A percentile compares a stretch with the other conserved stretches of the same genome.
These are phyloP conservation scores for Fusarium tuaranense DNA, from an alignment of 2,329 filamentous ascomycete species.

Conservation along the genomic window DNA sequence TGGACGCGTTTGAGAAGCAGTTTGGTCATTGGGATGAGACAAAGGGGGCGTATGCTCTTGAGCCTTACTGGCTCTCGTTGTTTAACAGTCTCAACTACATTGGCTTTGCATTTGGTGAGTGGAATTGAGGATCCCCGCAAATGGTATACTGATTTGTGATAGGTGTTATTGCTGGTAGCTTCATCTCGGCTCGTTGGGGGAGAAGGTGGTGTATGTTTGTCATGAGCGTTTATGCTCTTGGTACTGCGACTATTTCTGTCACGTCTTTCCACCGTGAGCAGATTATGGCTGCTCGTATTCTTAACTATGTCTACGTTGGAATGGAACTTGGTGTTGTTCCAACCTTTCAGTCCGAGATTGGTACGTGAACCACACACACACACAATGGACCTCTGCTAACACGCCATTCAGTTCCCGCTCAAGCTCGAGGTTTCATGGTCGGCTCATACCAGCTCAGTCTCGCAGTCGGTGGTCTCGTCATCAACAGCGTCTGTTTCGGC, in stretches of 20 bases:
- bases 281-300: slow-evolving; percentile 38
- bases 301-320: slow-evolving; percentile 41
- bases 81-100: slow-evolving; percentile 53
- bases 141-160: background rate
- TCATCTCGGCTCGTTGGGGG: slow-evolving; percentile 40
- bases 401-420: slow-evolving; percentile 37
- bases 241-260: slow-evolving; percentile 34
- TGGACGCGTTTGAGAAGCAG: slow-evolving; percentile 49
- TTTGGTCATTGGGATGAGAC: slow-evolving; percentile 47
- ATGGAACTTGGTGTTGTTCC: slow-evolving; percentile 48
- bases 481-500: slow-evolving; percentile 39
- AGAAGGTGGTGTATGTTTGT: slow-evolving; percentile 47
- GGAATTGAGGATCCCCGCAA: accelerated
- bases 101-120: slow-evolving; percentile 48
- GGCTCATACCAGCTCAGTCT: slow-evolving; percentile 51
- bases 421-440: slow-evolving; percentile 49
- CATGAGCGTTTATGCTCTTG: slow-evolving; percentile 52
- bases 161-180: slow-evolving; percentile 41
- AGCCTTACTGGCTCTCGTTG: slow-evolving; percentile 49
- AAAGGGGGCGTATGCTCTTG: slow-evolving; percentile 42
- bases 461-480: slow-evolving; percentile 41
- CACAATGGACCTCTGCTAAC: background rate
- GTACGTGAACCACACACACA: background rate
- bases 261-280: slow-evolving; percentile 31
- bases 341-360: slow-evolving; percentile 50